Conservation (phyloP, 495 filamentous ascomycete genomes). For the Penicillium pancosmium region DNA sequence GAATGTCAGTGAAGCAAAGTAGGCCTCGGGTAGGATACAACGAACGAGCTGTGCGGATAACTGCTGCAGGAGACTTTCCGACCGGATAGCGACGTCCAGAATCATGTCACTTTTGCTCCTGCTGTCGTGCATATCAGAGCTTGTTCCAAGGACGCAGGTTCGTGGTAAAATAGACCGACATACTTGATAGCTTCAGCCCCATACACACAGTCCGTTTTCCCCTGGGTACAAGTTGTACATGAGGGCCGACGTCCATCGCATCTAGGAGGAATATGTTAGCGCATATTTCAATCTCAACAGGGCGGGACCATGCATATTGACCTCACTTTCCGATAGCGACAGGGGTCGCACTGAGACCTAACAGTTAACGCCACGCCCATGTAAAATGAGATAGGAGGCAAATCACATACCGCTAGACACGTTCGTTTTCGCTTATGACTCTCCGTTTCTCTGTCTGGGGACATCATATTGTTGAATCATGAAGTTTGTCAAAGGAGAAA, state of each 20-base stretch:
- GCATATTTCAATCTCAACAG: background rate
- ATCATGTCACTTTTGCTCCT: constrained; percentile 23
- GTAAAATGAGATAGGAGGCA: background rate
- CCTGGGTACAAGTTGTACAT: constrained; percentile 15
- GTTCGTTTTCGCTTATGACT: constrained; percentile 14
- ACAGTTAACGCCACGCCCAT: background rate
- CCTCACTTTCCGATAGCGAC: constrained; percentile 18
- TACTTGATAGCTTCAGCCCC: constrained; percentile 17
- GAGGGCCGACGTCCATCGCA: constrained; percentile 20
- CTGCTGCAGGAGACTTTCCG: constrained; percentile 17
- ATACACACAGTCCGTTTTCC: constrained; percentile 15
- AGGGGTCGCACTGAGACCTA: constrained; percentile 9
- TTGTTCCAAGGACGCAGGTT: background rate
- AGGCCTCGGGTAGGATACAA: background rate
- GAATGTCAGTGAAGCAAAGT: background rate
- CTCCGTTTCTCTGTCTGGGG: constrained; percentile 8
- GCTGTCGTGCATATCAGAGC: constrained; percentile 5
- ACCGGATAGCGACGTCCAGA: constrained; percentile 20
- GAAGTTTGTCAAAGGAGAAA: background rate
- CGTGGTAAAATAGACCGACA: background rate
- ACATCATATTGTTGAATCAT: constrained; percentile 4
- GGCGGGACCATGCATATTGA: constrained; percentile 2
- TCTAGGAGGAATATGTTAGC: constrained; percentile 1
- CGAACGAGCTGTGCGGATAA: constrained; percentile 16
- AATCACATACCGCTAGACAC: constrained; percentile 6